phyloP scores from a whole-genome alignment of 352 stramenopile genomes.

The Phytophthora brassicae region DNA sequence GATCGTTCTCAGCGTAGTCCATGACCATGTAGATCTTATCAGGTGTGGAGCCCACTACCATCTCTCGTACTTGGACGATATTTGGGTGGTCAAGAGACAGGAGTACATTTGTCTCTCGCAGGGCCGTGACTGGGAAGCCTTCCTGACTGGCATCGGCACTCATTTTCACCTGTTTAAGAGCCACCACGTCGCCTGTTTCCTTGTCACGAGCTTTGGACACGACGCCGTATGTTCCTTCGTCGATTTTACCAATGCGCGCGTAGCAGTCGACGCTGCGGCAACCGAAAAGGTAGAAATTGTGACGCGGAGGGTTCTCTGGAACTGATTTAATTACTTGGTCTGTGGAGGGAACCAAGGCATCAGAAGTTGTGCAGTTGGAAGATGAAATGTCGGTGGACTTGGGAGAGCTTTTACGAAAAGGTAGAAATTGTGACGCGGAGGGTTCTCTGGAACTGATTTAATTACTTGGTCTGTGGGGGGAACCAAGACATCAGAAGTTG shows the following conservation, averaged over 20 bases:
- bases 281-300: slow-evolving; percentile 82
- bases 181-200: slow-evolving; percentile 90
- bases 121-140: slow-evolving; percentile 82
- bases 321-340: slow-evolving; percentile 3
- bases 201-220: slow-evolving; percentile 95
- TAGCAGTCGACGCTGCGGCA: slow-evolving; percentile 96
- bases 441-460: slow-evolving; percentile 1
- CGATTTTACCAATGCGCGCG: slow-evolving; percentile 92
- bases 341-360: slow-evolving; percentile 1
- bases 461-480: slow-evolving; percentile 8
- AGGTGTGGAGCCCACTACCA: slow-evolving; percentile 86
- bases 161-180: slow-evolving; percentile 92
- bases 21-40: slow-evolving; percentile 93
- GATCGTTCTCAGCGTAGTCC: slow-evolving; percentile 88
- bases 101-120: slow-evolving; percentile 87
- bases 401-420: slow-evolving; percentile 33
- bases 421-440: slow-evolving; percentile 68
- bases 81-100: slow-evolving; percentile 84
- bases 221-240: slow-evolving; percentile 97
- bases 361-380: not conserved
- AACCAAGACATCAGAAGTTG: not conserved
- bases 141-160: slow-evolving; percentile 72
- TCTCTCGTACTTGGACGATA: slow-evolving; percentile 85
- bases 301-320: slow-evolving; percentile 20
- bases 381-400: not conserved